Evolutionary conservation across 2,329 filamentous ascomycete genomes (phyloP).

Genomic region (Lachnum nothofagi): DNA sequence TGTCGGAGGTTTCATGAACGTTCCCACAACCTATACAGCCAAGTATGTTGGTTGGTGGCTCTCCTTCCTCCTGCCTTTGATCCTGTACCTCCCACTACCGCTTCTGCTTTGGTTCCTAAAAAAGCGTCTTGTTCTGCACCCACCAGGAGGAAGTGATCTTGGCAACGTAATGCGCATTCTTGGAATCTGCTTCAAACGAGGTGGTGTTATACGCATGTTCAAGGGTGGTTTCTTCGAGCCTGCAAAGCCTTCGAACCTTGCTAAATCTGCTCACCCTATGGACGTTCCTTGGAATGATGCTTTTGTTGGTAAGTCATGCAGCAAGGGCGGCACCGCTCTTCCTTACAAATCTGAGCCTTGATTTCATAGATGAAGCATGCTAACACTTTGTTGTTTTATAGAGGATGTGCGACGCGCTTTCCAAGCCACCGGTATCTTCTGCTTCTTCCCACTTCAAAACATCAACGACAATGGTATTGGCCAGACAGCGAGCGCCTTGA

Average conservation of each 20-base stretch:
- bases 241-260: slow-evolving; percentile 60
- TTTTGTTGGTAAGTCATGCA: slow-evolving; percentile 54
- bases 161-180: slow-evolving; percentile 41
- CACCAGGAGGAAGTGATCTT: slow-evolving; percentile 43
- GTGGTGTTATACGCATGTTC: slow-evolving; percentile 51
- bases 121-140: slow-evolving; percentile 40
- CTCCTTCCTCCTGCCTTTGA: slow-evolving; percentile 44
- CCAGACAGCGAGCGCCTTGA: slow-evolving; percentile 43
- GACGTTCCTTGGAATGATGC: slow-evolving; percentile 79
- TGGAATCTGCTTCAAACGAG: slow-evolving; percentile 37
- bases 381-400: not conserved
- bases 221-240: slow-evolving; percentile 55
- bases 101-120: slow-evolving; percentile 40
- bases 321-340: too few relatives aligned
- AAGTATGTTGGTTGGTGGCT: slow-evolving; percentile 47
- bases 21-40: slow-evolving; percentile 39
- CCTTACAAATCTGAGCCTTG: not conserved
- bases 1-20: slow-evolving; percentile 51
- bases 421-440: slow-evolving; percentile 64
- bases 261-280: slow-evolving; percentile 47
- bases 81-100: slow-evolving; percentile 59
- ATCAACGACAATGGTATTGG: slow-evolving; percentile 42
- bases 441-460: slow-evolving; percentile 44
- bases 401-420: slow-evolving; percentile 69
- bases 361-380: not conserved